Base-by-base conservation (phyloP, 768 basidiomycete genomes). In the Termitomyces sp. region DNA sequence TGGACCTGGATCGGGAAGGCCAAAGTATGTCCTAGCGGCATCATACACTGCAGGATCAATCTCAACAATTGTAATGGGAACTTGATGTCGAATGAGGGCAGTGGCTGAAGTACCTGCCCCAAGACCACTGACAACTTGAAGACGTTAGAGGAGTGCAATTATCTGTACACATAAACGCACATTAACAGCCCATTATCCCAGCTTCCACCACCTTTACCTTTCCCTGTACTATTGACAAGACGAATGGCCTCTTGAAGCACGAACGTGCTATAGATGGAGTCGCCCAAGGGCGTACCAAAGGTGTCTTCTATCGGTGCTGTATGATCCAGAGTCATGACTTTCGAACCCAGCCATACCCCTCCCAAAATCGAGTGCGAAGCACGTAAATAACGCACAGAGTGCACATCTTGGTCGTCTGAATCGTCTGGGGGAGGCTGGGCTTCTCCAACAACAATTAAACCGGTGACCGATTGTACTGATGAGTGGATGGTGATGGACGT, bases 1-100 rank as follows among this genome's bases (percentile, higher is more conserved):
- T 2, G 79, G 69, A 2, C 78, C 76, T 6, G 85, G 85, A 55
- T 86, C 77, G 12, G 83, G 79, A n/a, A 98, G 75, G 7, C 83
- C 88, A 58, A 98, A 97, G 70, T 81, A 95, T 31, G 69, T 73
- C 25, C 82, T 78, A 15, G 95, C 93, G 25, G 89, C 92, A 13
- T 82, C 73, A 66, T 95, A 94, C 20, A 98, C 94, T 1, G 83
- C 87, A 33, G 91, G 91, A 66, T 98, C 96, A 56, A 96, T 90
- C 69, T 98, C 96, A n/a, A 95, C 81, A 45, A 96, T 81, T 1
- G 93, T 91, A 5, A 88, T 86, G 6, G 79, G 74, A 25, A 95
- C 71, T 18, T 78, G 78, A 57, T 91, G 89, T 23, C 78, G 76
- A 44, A 81, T 74, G 60, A 98, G 84, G 0, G 91, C 79, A 40